phyloP scores from a whole-genome alignment of 106 monocot genomes.

The Ottelia alismoides region DNA sequence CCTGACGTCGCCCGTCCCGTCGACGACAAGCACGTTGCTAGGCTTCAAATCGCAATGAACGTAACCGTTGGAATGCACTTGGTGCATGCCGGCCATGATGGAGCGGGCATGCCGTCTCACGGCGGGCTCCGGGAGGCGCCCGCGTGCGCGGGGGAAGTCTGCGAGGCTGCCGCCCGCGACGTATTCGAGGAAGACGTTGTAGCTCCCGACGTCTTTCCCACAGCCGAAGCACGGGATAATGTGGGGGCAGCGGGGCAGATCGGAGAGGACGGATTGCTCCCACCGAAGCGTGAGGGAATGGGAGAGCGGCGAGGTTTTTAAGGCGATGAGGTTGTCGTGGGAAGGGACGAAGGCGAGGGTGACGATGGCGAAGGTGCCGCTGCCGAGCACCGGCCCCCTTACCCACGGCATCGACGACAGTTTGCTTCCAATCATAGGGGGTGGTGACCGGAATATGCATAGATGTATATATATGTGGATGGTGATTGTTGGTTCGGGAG shows the following conservation, averaged over 20 bases:
- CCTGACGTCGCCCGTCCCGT: background rate
- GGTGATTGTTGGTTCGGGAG: too few relatives aligned
- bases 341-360: slow-evolving; percentile 1
- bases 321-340: background rate
- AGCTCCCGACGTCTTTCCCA: background rate
- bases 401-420: slow-evolving; percentile 4
- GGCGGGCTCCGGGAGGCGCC: background rate
- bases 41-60: slow-evolving; percentile 21
- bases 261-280: slow-evolving; percentile 6
- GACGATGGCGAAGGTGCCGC: slow-evolving; percentile 10
- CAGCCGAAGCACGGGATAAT: slow-evolving; percentile 3
- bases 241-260: slow-evolving; percentile 8
- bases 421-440: too few relatives aligned
- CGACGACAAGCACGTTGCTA: slow-evolving; percentile 4
- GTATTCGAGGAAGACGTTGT: slow-evolving; percentile 10
- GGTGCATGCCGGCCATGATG: background rate
- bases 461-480: too few relatives aligned
- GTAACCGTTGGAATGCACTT: slow-evolving; percentile 1
- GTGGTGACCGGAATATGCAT: too few relatives aligned
- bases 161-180: slow-evolving; percentile 2
- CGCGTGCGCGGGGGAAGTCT: background rate
- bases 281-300: slow-evolving; percentile 1
- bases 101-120: background rate
- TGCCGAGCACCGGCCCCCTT: slow-evolving; percentile 5
- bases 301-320: slow-evolving; percentile 3